phyloP scores from a whole-genome alignment of 1,284 basidiomycete species.

The Ganoderma multipileum region DNA sequence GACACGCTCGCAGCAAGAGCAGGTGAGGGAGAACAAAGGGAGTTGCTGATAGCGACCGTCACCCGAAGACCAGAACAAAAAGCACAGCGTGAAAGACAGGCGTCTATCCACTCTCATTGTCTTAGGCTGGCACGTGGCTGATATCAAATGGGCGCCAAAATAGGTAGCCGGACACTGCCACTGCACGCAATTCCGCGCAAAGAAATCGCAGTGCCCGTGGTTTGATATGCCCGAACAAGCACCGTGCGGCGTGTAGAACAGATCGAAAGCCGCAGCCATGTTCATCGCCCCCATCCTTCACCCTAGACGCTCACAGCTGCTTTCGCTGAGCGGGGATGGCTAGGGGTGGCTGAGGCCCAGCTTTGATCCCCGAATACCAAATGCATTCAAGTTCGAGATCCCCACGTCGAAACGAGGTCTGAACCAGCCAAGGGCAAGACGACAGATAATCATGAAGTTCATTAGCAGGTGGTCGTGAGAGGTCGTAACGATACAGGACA shows the following conservation, averaged over 20 bases:
- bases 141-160: neutral
- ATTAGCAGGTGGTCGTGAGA: slow-evolving; percentile 18
- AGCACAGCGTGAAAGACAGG: neutral
- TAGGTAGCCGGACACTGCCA: neutral
- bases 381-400: too few relatives aligned
- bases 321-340: too few relatives aligned
- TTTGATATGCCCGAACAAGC: too few relatives aligned
- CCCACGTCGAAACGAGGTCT: neutral
- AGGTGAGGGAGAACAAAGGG: slow-evolving; percentile 13
- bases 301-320: too few relatives aligned
- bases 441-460: neutral
- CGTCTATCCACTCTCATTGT: slow-evolving; percentile 5
- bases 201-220: neutral
- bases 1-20: slow-evolving; percentile 5
- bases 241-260: too few relatives aligned
- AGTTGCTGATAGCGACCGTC: neutral
- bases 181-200: neutral
- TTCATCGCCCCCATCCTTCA: too few relatives aligned
- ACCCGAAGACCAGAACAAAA: neutral
- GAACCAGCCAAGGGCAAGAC: neutral
- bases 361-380: too few relatives aligned
- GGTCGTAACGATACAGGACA: slow-evolving; percentile 15
- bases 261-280: too few relatives aligned
- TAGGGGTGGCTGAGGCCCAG: too few relatives aligned
- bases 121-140: neutral